These are phyloP conservation scores for Xylariomycetidae sp. DNA, from an alignment of 2,329 filamentous ascomycete species.

Conservation along the genomic window DNA sequence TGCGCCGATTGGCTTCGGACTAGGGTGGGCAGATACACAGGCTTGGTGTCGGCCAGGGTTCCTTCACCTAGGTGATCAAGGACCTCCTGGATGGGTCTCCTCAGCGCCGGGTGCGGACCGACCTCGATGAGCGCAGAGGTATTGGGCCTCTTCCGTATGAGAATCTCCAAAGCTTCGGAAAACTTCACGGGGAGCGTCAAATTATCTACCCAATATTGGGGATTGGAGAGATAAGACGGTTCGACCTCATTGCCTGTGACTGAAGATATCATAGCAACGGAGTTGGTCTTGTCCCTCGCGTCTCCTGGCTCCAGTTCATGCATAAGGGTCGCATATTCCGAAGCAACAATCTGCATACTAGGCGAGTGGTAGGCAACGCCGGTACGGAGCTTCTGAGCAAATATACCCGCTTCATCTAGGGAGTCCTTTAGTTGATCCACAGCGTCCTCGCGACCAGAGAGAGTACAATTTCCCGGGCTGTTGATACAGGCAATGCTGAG, in stretches of 20 bases:
- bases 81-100: not conserved
- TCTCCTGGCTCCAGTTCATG: conserved; percentile 2
- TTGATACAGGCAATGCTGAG: conserved; percentile 24
- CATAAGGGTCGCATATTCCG: conserved; percentile 8
- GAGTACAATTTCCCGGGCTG: conserved; percentile 16
- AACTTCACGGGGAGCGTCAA: conserved; percentile 1
- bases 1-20: not conserved
- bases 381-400: conserved; percentile 17
- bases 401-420: conserved; percentile 8
- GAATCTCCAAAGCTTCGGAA: not conserved
- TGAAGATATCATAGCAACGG: conserved; percentile 1
- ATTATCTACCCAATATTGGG: conserved; percentile 3
- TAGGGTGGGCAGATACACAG: not conserved
- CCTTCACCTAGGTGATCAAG: not conserved
- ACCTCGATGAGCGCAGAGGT: not conserved
- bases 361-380: conserved; percentile 14
- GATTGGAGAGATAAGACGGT: not conserved
- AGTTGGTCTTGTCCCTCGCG: no score
- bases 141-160: not conserved
- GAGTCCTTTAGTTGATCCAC: conserved; percentile 13
- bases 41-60: not conserved
- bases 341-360: conserved; percentile 5
- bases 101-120: not conserved
- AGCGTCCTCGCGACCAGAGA: conserved; percentile 10
- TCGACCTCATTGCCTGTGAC: conserved; percentile 1